A percentile compares a stretch with the other conserved stretches of the same genome.
phyloP scores from a whole-genome alignment of 495 filamentous ascomycete genomes.

The Daldinia caldariorum region DNA sequence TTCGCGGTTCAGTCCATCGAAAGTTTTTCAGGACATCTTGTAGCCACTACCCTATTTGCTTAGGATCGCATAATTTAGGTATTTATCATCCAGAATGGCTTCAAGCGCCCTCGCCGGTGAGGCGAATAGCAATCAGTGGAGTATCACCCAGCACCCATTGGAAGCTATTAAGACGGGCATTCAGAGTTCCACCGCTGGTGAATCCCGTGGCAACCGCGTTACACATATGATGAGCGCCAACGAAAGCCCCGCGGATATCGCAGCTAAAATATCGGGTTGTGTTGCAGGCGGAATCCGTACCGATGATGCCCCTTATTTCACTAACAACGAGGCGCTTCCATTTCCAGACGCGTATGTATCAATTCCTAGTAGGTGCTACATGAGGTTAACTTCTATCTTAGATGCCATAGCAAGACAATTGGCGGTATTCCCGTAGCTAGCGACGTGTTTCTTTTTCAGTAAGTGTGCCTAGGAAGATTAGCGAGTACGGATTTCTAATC shows the following conservation, averaged over 20 bases:
- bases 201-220: constrained; percentile 43
- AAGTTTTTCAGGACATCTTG: background rate
- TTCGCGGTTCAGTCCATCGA: background rate
- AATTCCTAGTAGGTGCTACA: background rate
- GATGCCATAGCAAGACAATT: constrained; percentile 64
- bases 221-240: constrained; percentile 59
- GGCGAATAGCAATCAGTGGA: constrained; percentile 44
- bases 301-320: constrained; percentile 66
- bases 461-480: background rate
- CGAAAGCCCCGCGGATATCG: constrained; percentile 65
- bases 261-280: constrained; percentile 63
- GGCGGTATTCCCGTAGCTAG: constrained; percentile 67
- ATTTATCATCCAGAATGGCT: constrained; percentile 21
- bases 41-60: too few relatives aligned
- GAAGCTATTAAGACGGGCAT: constrained; percentile 46
- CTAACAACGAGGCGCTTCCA: constrained; percentile 68
- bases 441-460: constrained; percentile 64
- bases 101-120: constrained; percentile 9
- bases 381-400: constrained; percentile 26
- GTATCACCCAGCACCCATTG: constrained; percentile 46
- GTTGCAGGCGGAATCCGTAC: constrained; percentile 56
- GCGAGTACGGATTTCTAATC: background rate
- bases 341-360: constrained; percentile 58
- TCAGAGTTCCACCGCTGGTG: constrained; percentile 38
- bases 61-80: background rate